These are phyloP conservation scores for Aspergillus hancockii DNA, from an alignment of 495 filamentous ascomycete genomes.

Conservation along the genomic window DNA sequence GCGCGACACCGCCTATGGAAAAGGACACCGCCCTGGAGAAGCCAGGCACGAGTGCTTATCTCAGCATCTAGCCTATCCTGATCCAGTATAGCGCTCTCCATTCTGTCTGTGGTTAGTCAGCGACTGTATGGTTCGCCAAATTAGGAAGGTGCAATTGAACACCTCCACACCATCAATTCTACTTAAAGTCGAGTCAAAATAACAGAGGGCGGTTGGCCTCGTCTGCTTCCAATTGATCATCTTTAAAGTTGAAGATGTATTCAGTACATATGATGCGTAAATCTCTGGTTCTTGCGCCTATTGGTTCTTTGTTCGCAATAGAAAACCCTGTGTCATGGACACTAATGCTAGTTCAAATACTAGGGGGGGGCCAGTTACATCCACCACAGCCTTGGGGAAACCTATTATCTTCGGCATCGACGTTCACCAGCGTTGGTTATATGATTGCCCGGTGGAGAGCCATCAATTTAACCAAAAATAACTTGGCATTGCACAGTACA, in stretches of 20 bases:
- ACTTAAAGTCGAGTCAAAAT: neutral
- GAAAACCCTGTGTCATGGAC: neutral
- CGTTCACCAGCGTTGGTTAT: neutral
- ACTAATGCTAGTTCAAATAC: neutral
- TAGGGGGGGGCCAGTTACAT: neutral
- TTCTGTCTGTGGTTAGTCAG: neutral
- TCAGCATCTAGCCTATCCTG: neutral
- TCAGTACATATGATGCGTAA: neutral
- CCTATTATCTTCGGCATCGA: neutral
- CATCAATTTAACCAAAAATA: neutral
- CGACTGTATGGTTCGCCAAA: no score
- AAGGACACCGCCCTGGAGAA: conserved; percentile 16
- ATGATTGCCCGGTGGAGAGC: neutral
- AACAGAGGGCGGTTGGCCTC: neutral
- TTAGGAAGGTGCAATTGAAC: no score
- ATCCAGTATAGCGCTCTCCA: neutral
- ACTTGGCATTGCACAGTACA: neutral
- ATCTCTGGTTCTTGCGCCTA: neutral
- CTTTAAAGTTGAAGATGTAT: neutral
- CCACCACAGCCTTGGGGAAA: neutral
- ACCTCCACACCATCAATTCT: no score
- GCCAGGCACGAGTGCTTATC: neutral
- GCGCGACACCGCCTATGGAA: conserved; percentile 17
- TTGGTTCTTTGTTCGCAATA: neutral
- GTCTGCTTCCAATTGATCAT: neutral